Evolutionary conservation across 2,329 filamentous ascomycete genomes (phyloP).

Genomic region (Colletotrichum neosansevieriae): DNA sequence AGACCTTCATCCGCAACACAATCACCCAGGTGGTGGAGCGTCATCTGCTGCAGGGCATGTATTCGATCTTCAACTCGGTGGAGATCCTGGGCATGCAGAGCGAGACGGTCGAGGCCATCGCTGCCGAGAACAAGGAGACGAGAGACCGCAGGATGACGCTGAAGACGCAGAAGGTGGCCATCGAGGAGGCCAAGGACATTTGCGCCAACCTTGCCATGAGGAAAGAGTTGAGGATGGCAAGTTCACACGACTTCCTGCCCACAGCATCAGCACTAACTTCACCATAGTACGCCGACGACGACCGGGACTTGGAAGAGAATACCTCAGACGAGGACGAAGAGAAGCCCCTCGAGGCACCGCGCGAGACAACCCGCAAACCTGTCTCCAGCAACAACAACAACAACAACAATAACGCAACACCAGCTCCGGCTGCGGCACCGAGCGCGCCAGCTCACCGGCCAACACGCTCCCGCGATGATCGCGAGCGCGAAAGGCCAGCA

Average conservation of each 20-base stretch:
- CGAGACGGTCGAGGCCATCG: conserved; percentile 60
- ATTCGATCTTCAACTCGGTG: conserved; percentile 64
- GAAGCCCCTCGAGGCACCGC: conserved; percentile 6
- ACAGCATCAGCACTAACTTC: background rate
- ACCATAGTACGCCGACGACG: conserved; percentile 46
- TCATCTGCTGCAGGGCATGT: conserved; percentile 64
- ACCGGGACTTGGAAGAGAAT: conserved; percentile 44
- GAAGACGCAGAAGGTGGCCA: conserved; percentile 62
- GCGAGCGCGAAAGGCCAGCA: conserved; percentile 5
- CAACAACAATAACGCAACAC: background rate
- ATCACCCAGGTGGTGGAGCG: conserved; percentile 66
- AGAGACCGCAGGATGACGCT: conserved; percentile 61
- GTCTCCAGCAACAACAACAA: conserved; percentile 9
- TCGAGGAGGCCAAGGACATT: conserved; percentile 62
- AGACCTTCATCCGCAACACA: conserved; percentile 64
- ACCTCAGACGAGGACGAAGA: conserved; percentile 46
- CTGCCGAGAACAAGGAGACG: conserved; percentile 66
- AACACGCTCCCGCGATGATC: conserved; percentile 30
- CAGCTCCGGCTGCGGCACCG: conserved; percentile 23
- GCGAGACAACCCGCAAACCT: conserved; percentile 30
- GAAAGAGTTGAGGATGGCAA: conserved; percentile 57
- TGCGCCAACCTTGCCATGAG: conserved; percentile 65
- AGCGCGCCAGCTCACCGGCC: conserved; percentile 17
- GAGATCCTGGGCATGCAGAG: conserved; percentile 62
- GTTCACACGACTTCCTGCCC: background rate